Evolutionary conservation across 108 stramenopile species (phyloP).

Genomic region (Aurantiochytrium sp.): DNA sequence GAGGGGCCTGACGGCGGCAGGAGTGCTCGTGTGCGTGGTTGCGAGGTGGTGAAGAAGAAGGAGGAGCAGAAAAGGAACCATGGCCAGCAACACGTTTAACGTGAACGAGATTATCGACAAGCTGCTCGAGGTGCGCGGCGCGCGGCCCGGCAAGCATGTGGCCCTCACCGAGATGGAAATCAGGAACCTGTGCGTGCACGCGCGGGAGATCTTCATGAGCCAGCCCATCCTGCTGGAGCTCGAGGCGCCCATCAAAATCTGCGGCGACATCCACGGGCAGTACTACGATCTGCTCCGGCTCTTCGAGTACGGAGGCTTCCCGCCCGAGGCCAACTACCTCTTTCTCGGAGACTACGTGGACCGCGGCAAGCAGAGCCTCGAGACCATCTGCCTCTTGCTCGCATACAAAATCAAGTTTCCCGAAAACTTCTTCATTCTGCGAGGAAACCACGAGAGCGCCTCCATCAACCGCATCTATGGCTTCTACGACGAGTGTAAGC

Average conservation of each 20-base stretch:
- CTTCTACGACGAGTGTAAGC: constrained; percentile 98
- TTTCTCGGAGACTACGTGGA: constrained; percentile 60
- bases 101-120: constrained; percentile 43
- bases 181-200: constrained; percentile 80
- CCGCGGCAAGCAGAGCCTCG: constrained; percentile 59
- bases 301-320: constrained; percentile 95
- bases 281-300: constrained; percentile 93
- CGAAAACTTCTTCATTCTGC: constrained; percentile 95
- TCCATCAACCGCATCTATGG: constrained; percentile 99
- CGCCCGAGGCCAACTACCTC: constrained; percentile 74
- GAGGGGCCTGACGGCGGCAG: too few species aligned
- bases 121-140: constrained; percentile 43
- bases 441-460: constrained; percentile 99
- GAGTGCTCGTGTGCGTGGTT: too few species aligned
- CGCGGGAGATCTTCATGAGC: constrained; percentile 82
- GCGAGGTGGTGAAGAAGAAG: too few species aligned
- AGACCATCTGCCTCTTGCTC: constrained; percentile 89
- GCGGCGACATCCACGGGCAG: constrained; percentile 86
- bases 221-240: constrained; percentile 96
- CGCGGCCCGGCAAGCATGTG: constrained; percentile 41
- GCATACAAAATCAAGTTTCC: constrained; percentile 99
- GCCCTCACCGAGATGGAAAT: constrained; percentile 75
- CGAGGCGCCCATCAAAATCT: constrained; percentile 92
- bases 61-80: too few species aligned
- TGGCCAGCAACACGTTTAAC: constrained; percentile 22